Percentiles rank a stretch among this genome's conserved stretches.
phyloP scores from a whole-genome alignment of 352 stramenopile species.

The Phytopythium aichiense region DNA sequence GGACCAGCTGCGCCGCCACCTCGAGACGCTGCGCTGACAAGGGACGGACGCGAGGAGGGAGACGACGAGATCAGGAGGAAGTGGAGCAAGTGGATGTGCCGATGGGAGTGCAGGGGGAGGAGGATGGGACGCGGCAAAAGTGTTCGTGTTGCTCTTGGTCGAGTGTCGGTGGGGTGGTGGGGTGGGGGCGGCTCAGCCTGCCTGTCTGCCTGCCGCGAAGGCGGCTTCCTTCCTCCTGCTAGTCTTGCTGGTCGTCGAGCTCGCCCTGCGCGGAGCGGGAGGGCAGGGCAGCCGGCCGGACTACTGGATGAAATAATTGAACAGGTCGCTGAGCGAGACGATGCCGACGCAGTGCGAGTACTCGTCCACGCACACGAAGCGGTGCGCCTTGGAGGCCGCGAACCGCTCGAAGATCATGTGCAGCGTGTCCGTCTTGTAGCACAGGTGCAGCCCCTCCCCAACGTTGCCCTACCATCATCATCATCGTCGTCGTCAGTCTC shows the following conservation, averaged over 20 bases:
- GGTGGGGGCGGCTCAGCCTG: too few species aligned
- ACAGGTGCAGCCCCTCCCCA: slow-evolving; percentile 78
- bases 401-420: slow-evolving; percentile 90
- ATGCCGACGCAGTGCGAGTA: slow-evolving; percentile 77
- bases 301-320: slow-evolving; percentile 90
- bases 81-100: too few species aligned
- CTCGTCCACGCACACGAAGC: slow-evolving; percentile 84
- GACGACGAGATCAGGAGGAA: background rate
- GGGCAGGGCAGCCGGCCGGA: background rate
- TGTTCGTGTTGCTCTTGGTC: too few species aligned
- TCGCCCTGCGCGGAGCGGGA: too few species aligned
- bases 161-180: too few species aligned
- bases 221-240: too few species aligned
- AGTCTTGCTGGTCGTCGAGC: too few species aligned
- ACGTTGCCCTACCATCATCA: slow-evolving; percentile 56
- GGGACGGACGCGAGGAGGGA: background rate
- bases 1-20: slow-evolving; percentile 71
- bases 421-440: slow-evolving; percentile 87
- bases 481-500: slow-evolving; percentile 3
- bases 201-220: too few species aligned
- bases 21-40: slow-evolving; percentile 50
- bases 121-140: background rate
- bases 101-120: too few species aligned
- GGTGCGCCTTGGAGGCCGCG: slow-evolving; percentile 80
- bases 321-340: slow-evolving; percentile 86